A percentile compares a stretch with the other conserved stretches of the same genome.
Evolutionary conservation across 2,329 filamentous ascomycete species (phyloP).

Genomic region (Penicillium sp.): DNA sequence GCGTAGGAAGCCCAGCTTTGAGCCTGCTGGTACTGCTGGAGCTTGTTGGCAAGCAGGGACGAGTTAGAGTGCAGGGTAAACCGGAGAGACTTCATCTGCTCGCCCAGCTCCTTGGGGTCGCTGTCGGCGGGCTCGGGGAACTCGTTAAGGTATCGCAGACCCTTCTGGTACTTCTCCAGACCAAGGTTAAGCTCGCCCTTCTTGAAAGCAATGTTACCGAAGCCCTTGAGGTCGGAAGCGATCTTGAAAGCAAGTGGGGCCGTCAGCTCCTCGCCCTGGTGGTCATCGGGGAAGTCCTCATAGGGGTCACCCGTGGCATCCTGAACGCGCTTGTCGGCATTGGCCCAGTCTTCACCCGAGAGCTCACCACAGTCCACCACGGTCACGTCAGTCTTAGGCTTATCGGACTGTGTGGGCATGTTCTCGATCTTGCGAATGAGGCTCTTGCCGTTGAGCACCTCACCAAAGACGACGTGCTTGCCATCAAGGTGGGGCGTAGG

Average conservation of each 20-base stretch:
- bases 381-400: slow-evolving; percentile 73
- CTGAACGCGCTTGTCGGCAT: slow-evolving; percentile 70
- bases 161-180: slow-evolving; percentile 94
- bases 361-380: slow-evolving; percentile 90
- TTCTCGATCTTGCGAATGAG: slow-evolving; percentile 91
- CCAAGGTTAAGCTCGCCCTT: slow-evolving; percentile 70
- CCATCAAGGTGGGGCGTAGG: slow-evolving; percentile 91
- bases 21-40: slow-evolving; percentile 72
- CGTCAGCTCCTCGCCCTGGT: slow-evolving; percentile 65
- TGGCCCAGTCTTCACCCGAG: slow-evolving; percentile 69
- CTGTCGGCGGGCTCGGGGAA: slow-evolving; percentile 73
- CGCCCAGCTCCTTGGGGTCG: slow-evolving; percentile 71
- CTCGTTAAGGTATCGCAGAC: slow-evolving; percentile 84
- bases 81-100: slow-evolving; percentile 73
- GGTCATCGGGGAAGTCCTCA: slow-evolving; percentile 95
- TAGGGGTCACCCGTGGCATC: slow-evolving; percentile 88
- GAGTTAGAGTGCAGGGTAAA: slow-evolving; percentile 89
- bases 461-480: slow-evolving; percentile 97
- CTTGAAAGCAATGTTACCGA: slow-evolving; percentile 93
- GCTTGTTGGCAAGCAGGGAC: slow-evolving; percentile 83
- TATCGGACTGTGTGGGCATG: slow-evolving; percentile 76
- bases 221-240: slow-evolving; percentile 83
- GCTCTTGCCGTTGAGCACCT: slow-evolving; percentile 91
- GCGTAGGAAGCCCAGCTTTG: slow-evolving; percentile 74
- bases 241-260: slow-evolving; percentile 76